Base-by-base conservation (phyloP, 176 grass and related monocot genomes). In the Microstegium vimineum region DNA sequence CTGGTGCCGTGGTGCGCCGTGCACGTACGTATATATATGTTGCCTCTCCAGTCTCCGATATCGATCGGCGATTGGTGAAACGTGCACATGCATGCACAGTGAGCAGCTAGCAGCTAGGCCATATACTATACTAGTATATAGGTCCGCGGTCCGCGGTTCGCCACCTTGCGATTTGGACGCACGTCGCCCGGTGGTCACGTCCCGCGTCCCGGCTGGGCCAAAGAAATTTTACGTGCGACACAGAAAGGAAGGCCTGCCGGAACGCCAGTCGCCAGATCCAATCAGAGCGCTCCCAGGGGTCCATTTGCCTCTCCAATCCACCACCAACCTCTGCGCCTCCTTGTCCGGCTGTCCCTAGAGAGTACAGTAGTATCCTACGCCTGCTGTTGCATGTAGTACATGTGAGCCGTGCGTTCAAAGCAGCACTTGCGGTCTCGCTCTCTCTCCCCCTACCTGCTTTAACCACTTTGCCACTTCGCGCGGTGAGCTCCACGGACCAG, bases 381-480 rank as follows among this genome's bases (percentile, higher is more conserved):
- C 8, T 0, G 42, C 45, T 31, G 10, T 4, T 8, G 6, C 2
- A 4, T 14, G 52, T 40, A 41, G n/a, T 4, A 38, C 27, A 75
- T 62, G 36, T 33, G 18, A 42, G 52, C 75, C 74, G 74, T 83
- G 80, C 28, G 81, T 64, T 32, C 74, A 78, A 78, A 78, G 67
- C 34, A 42, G 22, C 12, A 71, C 26, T 47, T 8, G 28, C 17
- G 28, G 11, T 16, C 40, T 47, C 75, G 28, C 51, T 9, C 59
- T 2, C 51, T 9, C 59, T 2, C 40, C 62, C 67, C 27, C 32
- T 6, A 23, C 36, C 76, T n/a, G 12, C 35, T 81, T 67, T 69
- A 69, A 76, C 78, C 64, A 82, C 71, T 88, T 84, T 61, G 69
- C 36, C 86, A 74, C 75, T 80, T 51, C 1, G 56, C 31, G 20